Conservation (phyloP, 805 yeast species). For the Millerozyma miso region DNA sequence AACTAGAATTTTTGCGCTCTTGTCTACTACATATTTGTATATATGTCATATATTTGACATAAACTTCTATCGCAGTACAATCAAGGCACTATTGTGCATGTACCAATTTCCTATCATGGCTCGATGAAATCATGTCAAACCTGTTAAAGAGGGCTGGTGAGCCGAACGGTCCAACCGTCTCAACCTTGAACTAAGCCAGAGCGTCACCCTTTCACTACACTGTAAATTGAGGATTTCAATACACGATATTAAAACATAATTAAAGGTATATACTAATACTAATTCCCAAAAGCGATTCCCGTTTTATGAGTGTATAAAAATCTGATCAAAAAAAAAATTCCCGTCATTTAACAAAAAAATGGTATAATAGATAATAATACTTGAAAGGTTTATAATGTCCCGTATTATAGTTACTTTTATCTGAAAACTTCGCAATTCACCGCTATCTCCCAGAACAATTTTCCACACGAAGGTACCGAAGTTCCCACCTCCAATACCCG, state of each 20-base stretch:
- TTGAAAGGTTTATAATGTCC: conserved; percentile 1
- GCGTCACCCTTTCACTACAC: background rate
- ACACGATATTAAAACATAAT: conserved; percentile 1
- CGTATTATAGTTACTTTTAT: background rate
- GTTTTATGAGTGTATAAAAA: conserved; percentile 7
- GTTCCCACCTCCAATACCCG: background rate
- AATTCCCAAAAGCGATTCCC: conserved; percentile 14
- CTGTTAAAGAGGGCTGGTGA: too few species aligned
- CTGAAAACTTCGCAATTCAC: background rate
- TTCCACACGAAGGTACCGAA: background rate
- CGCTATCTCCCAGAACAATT: background rate
- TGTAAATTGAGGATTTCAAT: background rate
- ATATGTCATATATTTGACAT: too few species aligned
- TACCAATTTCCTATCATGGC: background rate
- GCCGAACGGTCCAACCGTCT: too few species aligned
- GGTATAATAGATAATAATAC: conserved; percentile 12
- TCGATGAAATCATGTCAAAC: background rate
- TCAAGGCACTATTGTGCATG: background rate
- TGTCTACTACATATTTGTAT: too few species aligned
- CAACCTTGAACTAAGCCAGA: too few species aligned
- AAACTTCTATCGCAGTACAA: background rate
- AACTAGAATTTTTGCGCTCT: too few species aligned
- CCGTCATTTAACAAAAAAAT: conserved; percentile 4
- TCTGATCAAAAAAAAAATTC: conserved; percentile 4
- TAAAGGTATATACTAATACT: conserved; percentile 4